Evolutionary conservation across 1,284 basidiomycete genomes (phyloP).

Genomic region (Pyrrhoderma lamaoense): DNA sequence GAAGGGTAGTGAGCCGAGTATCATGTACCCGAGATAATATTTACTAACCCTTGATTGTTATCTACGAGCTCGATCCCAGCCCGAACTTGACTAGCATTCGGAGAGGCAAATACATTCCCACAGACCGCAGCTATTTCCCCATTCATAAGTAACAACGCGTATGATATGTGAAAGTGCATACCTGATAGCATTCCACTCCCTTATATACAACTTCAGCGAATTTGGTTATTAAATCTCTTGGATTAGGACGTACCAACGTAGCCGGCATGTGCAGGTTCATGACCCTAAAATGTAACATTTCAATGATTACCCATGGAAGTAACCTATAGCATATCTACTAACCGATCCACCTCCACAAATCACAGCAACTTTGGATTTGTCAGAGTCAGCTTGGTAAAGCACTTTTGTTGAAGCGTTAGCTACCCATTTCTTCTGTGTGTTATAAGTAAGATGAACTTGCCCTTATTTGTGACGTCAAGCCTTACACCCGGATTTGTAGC

Average conservation of each 20-base stretch:
- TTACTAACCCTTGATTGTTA: conserved; percentile 63
- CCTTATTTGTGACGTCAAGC: conserved; percentile 61
- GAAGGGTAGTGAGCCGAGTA: conserved; percentile 13
- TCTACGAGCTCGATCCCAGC: conserved; percentile 74
- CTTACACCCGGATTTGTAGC: conserved; percentile 62
- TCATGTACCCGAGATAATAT: conserved; percentile 8
- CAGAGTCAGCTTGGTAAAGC: conserved; percentile 49
- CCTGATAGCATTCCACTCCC: conserved; percentile 76
- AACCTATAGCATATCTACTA: too few relatives aligned
- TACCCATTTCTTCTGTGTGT: neutral
- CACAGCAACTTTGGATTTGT: conserved; percentile 67
- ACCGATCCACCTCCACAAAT: conserved; percentile 81
- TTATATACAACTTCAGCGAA: conserved; percentile 22
- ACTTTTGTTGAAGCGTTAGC: conserved; percentile 34
- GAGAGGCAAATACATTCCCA: conserved; percentile 85
- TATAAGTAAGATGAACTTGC: conserved; percentile 27
- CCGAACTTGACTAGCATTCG: conserved; percentile 77
- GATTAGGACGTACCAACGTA: conserved; percentile 52
- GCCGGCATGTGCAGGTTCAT: conserved; percentile 83
- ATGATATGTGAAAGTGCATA: conserved; percentile 24
- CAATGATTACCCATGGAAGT: too few relatives aligned
- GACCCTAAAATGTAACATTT: conserved; percentile 39
- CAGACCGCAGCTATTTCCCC: conserved; percentile 64
- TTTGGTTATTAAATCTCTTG: neutral
- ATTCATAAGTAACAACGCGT: neutral